Percentiles rank a stretch among this genome's conserved stretches.
These are phyloP conservation scores for Echinochloa phyllopogon DNA, from an alignment of 176 grass and related monocot genomes.

Conservation along the genomic window DNA sequence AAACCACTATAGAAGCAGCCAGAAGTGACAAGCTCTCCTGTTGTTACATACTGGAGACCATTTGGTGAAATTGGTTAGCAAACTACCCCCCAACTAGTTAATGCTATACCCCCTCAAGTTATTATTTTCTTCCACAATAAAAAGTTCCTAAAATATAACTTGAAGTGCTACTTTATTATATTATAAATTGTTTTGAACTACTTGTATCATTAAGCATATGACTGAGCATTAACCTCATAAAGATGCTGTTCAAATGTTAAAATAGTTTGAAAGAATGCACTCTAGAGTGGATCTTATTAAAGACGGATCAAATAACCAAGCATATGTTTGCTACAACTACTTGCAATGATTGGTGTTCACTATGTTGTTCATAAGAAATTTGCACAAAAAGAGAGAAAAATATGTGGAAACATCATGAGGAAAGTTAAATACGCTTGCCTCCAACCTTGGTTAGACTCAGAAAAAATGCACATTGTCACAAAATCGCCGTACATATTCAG, in stretches of 20 bases:
- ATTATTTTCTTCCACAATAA: neutral
- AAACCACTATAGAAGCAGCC: neutral
- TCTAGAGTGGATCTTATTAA: neutral
- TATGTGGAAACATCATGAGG: neutral
- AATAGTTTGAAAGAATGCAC: neutral
- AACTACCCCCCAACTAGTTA: neutral
- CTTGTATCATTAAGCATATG: neutral
- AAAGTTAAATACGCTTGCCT: neutral
- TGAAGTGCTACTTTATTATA: neutral
- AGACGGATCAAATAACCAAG: neutral
- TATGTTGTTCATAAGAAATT: neutral
- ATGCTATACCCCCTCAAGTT: neutral
- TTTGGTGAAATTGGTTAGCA: conserved; percentile 23
- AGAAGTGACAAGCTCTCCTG: neutral
- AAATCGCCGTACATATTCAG: conserved; percentile 87
- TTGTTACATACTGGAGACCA: neutral
- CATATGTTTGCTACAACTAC: neutral
- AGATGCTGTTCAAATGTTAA: neutral
- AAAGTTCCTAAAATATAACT: neutral
- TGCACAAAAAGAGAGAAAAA: neutral
- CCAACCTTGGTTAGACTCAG: conserved; percentile 81
- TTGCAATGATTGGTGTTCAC: neutral
- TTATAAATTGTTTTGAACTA: neutral
- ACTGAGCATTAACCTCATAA: neutral
- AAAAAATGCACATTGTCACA: conserved; percentile 78